Base-by-base conservation (phyloP, 345 rosid genomes). In the Adansonia digitata region DNA sequence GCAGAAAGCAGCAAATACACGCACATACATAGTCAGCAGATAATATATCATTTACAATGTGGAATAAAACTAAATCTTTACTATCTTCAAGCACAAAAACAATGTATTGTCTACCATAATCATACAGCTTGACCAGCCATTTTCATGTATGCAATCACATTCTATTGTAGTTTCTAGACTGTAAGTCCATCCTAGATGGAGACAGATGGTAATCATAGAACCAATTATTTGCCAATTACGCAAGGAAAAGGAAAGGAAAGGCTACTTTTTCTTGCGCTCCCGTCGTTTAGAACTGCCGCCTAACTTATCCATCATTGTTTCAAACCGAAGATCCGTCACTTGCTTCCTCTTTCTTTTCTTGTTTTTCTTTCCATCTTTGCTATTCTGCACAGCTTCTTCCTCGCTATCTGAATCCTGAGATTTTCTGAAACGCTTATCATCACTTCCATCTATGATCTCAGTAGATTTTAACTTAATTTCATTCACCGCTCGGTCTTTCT, bases 261-360 rank as follows among this genome's bases (percentile, higher is more conserved):
- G 79, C 79, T 79, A 86, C 95, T 82, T 88, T 69, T 88, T 91
- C 86, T 82, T 93, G 73, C 90, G 91, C 74, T 94, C 93, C 77
- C 78, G 77, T 56, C 88, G 82, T 74, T 83, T 89, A 3, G 88
- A 87, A 7, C 73, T 77, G 64, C 79, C 79, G 29, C 76, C 85
- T 40, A 81, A 73, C 72, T 75, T 77, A 4, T 82, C 88, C 34
- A 74, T 10, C 5, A 60, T 76, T 5, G 82, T 42, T 75, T 86
- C 90, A 63, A 93, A 92, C 20, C 95, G 88, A 74, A 91, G 91
- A 68, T 92, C 99, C 0, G 64, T 83, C 10, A 84, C 80, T 45
- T 87, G 90, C 61, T 85, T 85, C n/a, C 87, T 87, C 86, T 91
- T 92, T 37, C 94, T 86, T 63, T 89, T 94, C 57, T 80, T 86